These are phyloP conservation scores for Graphilbum ipis-grandicollis DNA, from an alignment of 2,329 filamentous ascomycete genomes.

Conservation along the genomic window DNA sequence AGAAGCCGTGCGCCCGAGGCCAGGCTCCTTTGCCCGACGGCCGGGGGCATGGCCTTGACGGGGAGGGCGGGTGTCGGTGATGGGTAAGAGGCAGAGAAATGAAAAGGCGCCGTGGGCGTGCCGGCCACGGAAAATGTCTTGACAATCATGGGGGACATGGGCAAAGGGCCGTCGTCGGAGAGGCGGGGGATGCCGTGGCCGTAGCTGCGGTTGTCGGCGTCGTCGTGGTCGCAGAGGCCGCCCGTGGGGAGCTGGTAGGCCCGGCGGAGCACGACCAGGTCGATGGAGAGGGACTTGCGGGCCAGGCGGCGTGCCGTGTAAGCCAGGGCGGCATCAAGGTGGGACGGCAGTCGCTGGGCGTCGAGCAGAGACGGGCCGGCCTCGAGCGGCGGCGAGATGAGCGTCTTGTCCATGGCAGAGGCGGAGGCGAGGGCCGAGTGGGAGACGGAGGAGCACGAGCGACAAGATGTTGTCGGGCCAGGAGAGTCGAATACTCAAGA, in stretches of 20 bases:
- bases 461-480: too few species aligned
- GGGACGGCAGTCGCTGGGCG: slow-evolving; percentile 36
- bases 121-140: neutral
- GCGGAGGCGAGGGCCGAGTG: too few species aligned
- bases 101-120: neutral
- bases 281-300: slow-evolving; percentile 36
- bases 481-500: too few species aligned
- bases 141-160: too few species aligned
- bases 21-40: too few species aligned
- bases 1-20: too few species aligned
- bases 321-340: slow-evolving; percentile 36
- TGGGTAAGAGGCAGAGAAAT: too few species aligned
- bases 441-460: too few species aligned
- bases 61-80: too few species aligned
- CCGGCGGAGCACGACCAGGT: slow-evolving; percentile 37
- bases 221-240: slow-evolving; percentile 9
- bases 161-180: neutral
- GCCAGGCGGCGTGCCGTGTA: slow-evolving; percentile 38
- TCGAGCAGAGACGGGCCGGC: slow-evolving; percentile 43
- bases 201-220: slow-evolving; percentile 11
- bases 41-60: too few species aligned
- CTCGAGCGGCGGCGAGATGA: slow-evolving; percentile 46
- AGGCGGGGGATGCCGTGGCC: slow-evolving; percentile 9
- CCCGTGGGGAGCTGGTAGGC: slow-evolving; percentile 35
- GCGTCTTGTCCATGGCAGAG: slow-evolving; percentile 28